These are phyloP conservation scores for Mariannaea sp. DNA, from an alignment of 2,329 filamentous ascomycete species.

Conservation along the genomic window DNA sequence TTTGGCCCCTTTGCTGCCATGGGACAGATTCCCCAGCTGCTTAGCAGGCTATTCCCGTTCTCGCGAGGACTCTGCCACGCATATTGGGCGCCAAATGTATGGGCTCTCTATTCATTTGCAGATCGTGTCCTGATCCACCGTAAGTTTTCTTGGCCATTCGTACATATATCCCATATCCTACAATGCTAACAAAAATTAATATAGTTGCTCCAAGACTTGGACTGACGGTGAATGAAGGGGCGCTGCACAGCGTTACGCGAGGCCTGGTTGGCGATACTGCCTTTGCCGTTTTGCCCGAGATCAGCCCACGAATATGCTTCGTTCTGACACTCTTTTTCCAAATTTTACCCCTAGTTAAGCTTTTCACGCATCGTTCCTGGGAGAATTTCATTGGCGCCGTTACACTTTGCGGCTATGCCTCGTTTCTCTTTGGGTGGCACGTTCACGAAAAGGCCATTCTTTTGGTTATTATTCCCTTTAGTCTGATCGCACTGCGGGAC, in stretches of 20 bases:
- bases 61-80: slow-evolving; percentile 92
- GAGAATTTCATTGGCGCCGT: slow-evolving; percentile 87
- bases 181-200: slow-evolving; percentile 20
- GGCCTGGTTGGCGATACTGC: slow-evolving; percentile 92
- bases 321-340: slow-evolving; percentile 82
- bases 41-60: slow-evolving; percentile 89
- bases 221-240: slow-evolving; percentile 71
- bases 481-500: slow-evolving; percentile 86
- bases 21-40: slow-evolving; percentile 82
- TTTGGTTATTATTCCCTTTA: slow-evolving; percentile 93
- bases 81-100: slow-evolving; percentile 97
- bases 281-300: slow-evolving; percentile 89
- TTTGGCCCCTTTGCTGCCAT: slow-evolving; percentile 87
- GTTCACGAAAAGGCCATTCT: slow-evolving; percentile 98
- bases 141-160: slow-evolving; percentile 56
- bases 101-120: slow-evolving; percentile 93
- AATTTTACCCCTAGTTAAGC: slow-evolving; percentile 75
- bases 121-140: slow-evolving; percentile 83
- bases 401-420: slow-evolving; percentile 92
- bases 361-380: slow-evolving; percentile 82
- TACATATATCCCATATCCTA: not conserved
- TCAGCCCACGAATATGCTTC: slow-evolving; percentile 82
- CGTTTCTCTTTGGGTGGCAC: slow-evolving; percentile 97
- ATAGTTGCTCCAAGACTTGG: slow-evolving; percentile 81
- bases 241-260: slow-evolving; percentile 86